Base-by-base conservation (phyloP, 139 green algal genomes). In the Choricystis sp. region DNA sequence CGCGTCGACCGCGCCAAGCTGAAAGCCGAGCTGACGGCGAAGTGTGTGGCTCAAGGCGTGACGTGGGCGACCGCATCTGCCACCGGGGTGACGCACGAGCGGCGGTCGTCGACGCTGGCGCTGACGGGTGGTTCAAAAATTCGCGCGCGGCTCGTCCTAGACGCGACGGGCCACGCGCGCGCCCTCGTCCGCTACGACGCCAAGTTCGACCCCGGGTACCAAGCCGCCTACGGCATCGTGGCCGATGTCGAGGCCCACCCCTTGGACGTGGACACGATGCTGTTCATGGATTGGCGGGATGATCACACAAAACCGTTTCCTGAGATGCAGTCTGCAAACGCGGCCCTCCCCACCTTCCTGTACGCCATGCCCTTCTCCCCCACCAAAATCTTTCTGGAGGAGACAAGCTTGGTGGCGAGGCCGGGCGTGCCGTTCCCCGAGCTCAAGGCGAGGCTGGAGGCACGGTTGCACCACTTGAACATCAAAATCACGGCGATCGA, bases 261-360 rank as follows among this genome's bases (percentile, higher is more conserved):
- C 22, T 97, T 97, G 77, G 79, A 88, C 25, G 49, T 89, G 55
- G 89, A 93, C 70, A 81, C 79, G 16, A 99, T 99, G 93, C 72
- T 98, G 64, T 98, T 99, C 77, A 99, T 99, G 93, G 93, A 99
- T 83, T 99, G 93, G 93, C 70, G 91, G 14, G 93, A 98, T 68
- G 81, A 89, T 63, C 89, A 98, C 77, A 79, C 90, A 1, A 48
- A 16, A 9, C 40, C 40, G 40, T 52, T 21, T 16, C 40, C 40
- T 9, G 40, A 9, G 9, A 52, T 52, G 40, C 9, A 52, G 40
- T 9, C 40, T 9, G 40, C 40, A 9, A 52, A 52, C 40, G 40
- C 40, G 40, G 9, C 40, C 40, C 68, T 94, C 27, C 93, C 93
- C 25, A 97, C 93, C n/a, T 99, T 99, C 67, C 74, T 99, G 63